Evolutionary conservation across 345 rosid species (phyloP), one percentile per base, ranked within the genome.

Genomic region (Lepidium sativum): DNA sequence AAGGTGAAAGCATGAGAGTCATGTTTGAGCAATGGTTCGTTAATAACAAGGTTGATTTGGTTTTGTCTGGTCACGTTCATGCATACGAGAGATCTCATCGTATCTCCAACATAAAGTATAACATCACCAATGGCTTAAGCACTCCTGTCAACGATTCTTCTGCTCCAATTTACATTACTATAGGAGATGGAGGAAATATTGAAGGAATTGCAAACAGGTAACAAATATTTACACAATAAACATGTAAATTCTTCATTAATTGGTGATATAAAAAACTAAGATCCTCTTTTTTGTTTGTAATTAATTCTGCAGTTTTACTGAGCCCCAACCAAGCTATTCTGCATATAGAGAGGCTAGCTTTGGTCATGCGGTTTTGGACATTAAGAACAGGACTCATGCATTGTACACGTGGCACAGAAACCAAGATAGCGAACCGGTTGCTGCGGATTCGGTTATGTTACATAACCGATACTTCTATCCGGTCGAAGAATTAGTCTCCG

Each of bases 121-220:
- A 81, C 42, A 67, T 84, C 5, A 60, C 86, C 13, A 72, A 74
- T 13, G 86, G 81, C 6, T 57, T 71, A 44, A 65, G 81, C 20
- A 48, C 53, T 68, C 95, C 86, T 6, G 65, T 71, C 12, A 59
- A 77, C 17, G 80, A 84, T 20, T 54, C 66, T 32, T 76, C 80
- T 4, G 95, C 90, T 3, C 90, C 88, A 0, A 79, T 84, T 1
- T 82, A 82, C 42, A 67, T 84, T 27, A 86, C 86, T 3, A 83
- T 86, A 0, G 89, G 94, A 2, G 95, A 84, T 63, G 95, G 90
- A 57, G 95, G 95, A 6, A 87, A 87, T 56, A 79, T 80, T 33
- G 95, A 87, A 80, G 95, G 95, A 70, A 60, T 69, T 1, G 68
- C 68, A 42, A 69, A 60, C 5, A 69, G 60, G 73, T 69, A 41